Conservation (phyloP, 768 basidiomycete genomes). For the Russula sp. region DNA sequence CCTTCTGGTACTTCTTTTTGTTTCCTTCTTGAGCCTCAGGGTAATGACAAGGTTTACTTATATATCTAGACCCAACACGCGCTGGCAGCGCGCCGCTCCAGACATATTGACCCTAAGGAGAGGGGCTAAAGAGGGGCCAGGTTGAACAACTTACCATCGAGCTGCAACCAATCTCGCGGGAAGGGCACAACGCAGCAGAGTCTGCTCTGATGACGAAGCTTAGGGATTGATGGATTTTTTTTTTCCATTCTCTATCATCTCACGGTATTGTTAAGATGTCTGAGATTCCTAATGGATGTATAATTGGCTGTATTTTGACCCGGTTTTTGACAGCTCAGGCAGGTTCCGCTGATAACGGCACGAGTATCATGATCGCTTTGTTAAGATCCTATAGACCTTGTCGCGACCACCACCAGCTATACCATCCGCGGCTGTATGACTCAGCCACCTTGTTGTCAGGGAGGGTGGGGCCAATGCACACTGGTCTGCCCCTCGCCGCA, state of each 20-base stretch:
- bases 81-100: conserved; percentile 29
- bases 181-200: conserved; percentile 1
- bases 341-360: neutral
- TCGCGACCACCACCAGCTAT: too few relatives aligned
- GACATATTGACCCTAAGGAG: conserved; percentile 30
- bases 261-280: neutral
- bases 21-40: neutral
- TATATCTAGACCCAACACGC: conserved; percentile 18
- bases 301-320: neutral
- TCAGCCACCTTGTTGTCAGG: too few relatives aligned
- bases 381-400: neutral
- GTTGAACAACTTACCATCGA: conserved; percentile 38
- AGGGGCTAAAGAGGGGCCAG: conserved; percentile 36
- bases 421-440: too few relatives aligned
- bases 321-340: neutral
- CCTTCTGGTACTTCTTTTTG: conserved; percentile 25
- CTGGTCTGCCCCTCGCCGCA: neutral
- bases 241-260: too few relatives aligned
- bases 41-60: neutral
- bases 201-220: conserved; percentile 5
- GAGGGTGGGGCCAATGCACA: neutral
- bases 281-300: neutral
- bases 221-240: neutral
- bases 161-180: conserved; percentile 9
- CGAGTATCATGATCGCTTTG: neutral